phyloP scores from a whole-genome alignment of 2,329 filamentous ascomycete species.

The Sporothrix dimorphospora region DNA sequence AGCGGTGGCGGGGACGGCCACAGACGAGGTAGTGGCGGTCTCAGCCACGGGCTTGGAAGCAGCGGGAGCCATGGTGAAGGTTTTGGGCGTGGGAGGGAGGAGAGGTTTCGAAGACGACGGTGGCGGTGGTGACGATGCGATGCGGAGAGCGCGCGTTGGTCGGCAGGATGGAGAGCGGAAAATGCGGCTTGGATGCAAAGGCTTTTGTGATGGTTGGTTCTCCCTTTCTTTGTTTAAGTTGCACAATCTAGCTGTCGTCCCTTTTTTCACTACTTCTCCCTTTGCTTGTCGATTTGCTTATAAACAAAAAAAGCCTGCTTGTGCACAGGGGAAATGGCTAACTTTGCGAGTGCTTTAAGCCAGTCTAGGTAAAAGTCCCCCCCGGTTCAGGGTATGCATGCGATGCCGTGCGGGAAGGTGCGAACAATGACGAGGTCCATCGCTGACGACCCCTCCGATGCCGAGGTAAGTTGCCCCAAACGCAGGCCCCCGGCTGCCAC shows the following conservation, averaged over 20 bases:
- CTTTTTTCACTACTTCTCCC: neutral
- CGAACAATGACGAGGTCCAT: conserved; percentile 24
- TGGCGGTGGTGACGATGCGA: neutral
- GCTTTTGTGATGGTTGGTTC: neutral
- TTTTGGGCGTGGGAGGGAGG: neutral
- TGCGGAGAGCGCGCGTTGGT: conserved; percentile 5
- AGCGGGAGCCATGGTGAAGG: conserved; percentile 31
- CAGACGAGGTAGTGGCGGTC: conserved; percentile 35
- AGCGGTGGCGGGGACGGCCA: conserved; percentile 67
- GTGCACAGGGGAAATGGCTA: conserved; percentile 6
- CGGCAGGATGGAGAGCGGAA: conserved; percentile 14
- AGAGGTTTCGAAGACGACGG: neutral
- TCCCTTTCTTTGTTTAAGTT: conserved; percentile 18
- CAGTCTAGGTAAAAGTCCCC: conserved; percentile 19
- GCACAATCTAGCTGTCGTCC: neutral
- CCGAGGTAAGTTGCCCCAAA: conserved; percentile 24
- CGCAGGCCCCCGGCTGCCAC: neutral
- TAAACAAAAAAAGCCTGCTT: conserved; percentile 1
- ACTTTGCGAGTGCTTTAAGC: conserved; percentile 11
- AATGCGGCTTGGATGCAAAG: neutral
- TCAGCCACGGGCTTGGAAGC: conserved; percentile 30
- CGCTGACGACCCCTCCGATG: conserved; percentile 21
- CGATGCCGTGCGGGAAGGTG: conserved; percentile 7
- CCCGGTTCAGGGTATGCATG: conserved; percentile 9
- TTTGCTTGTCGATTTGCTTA: neutral